A percentile compares a stretch with the other conserved stretches of the same genome.
These are phyloP conservation scores for Suzukiozyma palmioleophila DNA, from an alignment of 1,139 yeast species.

Conservation along the genomic window DNA sequence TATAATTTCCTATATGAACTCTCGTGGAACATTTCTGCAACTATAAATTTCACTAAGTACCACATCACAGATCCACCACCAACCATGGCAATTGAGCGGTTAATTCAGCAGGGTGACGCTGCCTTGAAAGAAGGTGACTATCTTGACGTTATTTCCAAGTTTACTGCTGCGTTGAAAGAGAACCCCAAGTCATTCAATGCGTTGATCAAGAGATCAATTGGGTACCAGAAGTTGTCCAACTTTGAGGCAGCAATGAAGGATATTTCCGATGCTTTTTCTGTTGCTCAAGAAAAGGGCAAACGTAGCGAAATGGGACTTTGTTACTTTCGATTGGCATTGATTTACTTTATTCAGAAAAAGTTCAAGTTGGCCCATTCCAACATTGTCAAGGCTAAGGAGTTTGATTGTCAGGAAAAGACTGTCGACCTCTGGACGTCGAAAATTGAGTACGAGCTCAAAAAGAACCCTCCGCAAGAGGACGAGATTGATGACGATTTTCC, in stretches of 20 bases:
- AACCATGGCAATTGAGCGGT: constrained; percentile 38
- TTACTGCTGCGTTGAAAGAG: constrained; percentile 29
- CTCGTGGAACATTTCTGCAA: no score
- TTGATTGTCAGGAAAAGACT: constrained; percentile 44
- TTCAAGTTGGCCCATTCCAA: constrained; percentile 44
- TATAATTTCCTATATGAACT: no score
- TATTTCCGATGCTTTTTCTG: constrained; percentile 49
- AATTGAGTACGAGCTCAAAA: constrained; percentile 32
- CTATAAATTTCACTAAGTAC: no score
- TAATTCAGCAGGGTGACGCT: constrained; percentile 34
- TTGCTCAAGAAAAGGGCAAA: constrained; percentile 51
- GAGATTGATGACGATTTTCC: constrained; percentile 4
- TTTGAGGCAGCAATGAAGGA: constrained; percentile 48
- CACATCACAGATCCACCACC: neutral
- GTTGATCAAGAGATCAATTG: constrained; percentile 50
- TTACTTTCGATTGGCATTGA: constrained; percentile 55
- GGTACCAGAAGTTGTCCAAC: constrained; percentile 50
- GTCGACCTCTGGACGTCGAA: constrained; percentile 50
- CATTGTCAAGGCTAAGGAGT: constrained; percentile 46
- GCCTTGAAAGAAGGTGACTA: constrained; percentile 27
- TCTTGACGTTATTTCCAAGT: constrained; percentile 32
- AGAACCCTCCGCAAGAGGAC: constrained; percentile 15
- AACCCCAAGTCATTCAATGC: constrained; percentile 50
- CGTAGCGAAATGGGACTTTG: constrained; percentile 53
- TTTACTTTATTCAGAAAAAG: constrained; percentile 44